Evolutionary conservation across 192 early-diverging fungal species (phyloP).

Genomic region (Pilaira anomala): DNA sequence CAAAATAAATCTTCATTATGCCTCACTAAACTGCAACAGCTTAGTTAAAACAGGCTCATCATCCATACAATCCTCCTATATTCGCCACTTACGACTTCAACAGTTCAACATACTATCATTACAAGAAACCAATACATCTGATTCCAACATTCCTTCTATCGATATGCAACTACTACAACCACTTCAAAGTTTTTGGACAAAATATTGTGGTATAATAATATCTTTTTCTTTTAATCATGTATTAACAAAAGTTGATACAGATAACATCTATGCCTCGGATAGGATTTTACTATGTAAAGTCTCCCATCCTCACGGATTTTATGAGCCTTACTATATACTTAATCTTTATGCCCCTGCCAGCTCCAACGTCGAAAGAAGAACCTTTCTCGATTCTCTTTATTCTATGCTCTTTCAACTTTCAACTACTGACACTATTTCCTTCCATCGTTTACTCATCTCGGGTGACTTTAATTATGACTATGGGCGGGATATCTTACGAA

Average conservation of each 20-base stretch:
- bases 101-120: not conserved
- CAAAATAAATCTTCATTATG: not conserved
- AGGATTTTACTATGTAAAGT: not conserved
- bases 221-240: not conserved
- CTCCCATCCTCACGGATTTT: not conserved
- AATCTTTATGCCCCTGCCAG: not conserved
- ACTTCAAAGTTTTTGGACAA: not conserved
- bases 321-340: not conserved
- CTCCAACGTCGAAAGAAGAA: not conserved
- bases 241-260: not conserved
- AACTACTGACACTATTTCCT: not conserved
- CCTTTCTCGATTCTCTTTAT: not conserved
- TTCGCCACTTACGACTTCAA: not conserved
- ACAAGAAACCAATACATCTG: not conserved
- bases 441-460: not conserved
- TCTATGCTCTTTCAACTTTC: not conserved
- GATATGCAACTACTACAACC: not conserved
- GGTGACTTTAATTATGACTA: not conserved
- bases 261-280: not conserved
- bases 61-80: conserved; percentile 1
- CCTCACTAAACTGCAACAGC: not conserved
- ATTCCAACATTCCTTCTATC: not conserved
- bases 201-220: not conserved
- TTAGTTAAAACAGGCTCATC: not conserved
- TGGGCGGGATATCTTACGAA: no score